Evolutionary conservation across 1,284 basidiomycete genomes (phyloP).

Genomic region (Apiotrichum veenhuisii): DNA sequence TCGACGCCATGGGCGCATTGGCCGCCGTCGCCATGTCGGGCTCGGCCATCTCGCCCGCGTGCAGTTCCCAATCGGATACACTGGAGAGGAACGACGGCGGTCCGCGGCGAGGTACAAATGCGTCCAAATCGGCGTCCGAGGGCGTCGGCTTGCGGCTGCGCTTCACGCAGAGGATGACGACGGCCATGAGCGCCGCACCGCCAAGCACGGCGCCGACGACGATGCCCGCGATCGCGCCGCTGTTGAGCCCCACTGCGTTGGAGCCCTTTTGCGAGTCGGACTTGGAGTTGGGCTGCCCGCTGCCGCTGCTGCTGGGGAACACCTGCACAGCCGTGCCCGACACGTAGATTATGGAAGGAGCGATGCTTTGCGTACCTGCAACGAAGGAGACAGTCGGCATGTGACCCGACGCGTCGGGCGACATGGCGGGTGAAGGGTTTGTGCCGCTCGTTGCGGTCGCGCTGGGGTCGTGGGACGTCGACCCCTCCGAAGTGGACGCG

Average conservation of each 20-base stretch:
- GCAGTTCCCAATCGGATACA: neutral
- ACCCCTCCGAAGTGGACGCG: too few relatives aligned
- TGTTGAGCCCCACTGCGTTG: neutral
- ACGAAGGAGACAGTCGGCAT: too few relatives aligned
- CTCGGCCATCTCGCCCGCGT: neutral
- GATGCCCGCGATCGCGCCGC: neutral
- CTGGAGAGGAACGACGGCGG: neutral
- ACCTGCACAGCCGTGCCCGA: neutral
- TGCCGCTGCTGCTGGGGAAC: too few relatives aligned
- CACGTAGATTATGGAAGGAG: too few relatives aligned
- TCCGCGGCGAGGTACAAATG: neutral
- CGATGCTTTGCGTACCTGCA: too few relatives aligned
- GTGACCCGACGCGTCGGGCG: too few relatives aligned
- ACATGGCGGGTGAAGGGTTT: too few relatives aligned
- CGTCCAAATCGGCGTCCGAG: neutral
- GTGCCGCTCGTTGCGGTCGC: too few relatives aligned
- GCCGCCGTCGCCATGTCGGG: neutral
- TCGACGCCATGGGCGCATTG: too few relatives aligned
- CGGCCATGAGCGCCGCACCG: neutral
- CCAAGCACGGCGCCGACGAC: neutral
- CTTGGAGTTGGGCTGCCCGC: neutral
- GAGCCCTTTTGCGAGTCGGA: neutral
- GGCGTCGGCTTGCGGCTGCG: neutral
- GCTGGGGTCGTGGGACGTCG: too few relatives aligned
- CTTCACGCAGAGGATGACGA: neutral